Percentiles rank a stretch among this genome's conserved stretches.
Evolutionary conservation across 441 rosid species (phyloP).

Genomic region (Croton setiger): DNA sequence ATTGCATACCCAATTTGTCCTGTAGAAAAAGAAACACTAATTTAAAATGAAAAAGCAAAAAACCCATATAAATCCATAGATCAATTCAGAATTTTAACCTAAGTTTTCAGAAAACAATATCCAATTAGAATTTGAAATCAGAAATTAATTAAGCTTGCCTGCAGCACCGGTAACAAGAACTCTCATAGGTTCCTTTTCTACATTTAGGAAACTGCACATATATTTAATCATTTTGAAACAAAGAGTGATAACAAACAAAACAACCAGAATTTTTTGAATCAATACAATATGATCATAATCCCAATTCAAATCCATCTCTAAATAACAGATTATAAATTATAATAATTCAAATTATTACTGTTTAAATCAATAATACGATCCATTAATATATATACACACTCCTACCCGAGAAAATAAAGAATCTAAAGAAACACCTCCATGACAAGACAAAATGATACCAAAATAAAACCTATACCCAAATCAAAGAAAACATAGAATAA

Average conservation of each 20-base stretch:
- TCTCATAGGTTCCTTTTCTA: conserved; percentile 58
- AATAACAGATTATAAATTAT: neutral
- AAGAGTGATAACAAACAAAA: conserved; percentile 40
- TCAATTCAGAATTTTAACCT: neutral
- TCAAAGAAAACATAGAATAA: neutral
- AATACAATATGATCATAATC: conserved; percentile 30
- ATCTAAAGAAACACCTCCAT: conserved; percentile 14
- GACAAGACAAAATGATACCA: conserved; percentile 28
- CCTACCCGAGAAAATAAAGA: conserved; percentile 2
- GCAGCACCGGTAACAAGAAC: conserved; percentile 77
- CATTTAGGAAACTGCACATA: conserved; percentile 46
- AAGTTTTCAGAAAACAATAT: neutral
- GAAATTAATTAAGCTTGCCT: conserved; percentile 38
- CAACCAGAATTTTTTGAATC: conserved; percentile 50
- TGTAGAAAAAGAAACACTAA: conserved; percentile 40
- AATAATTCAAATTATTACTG: conserved; percentile 4
- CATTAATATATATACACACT: neutral
- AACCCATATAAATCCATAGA: neutral
- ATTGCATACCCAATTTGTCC: conserved; percentile 93
- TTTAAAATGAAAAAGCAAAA: neutral
- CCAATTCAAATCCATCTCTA: conserved; percentile 36
- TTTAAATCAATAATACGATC: conserved; percentile 13
- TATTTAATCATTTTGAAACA: conserved; percentile 56
- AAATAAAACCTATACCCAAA: conserved; percentile 21
- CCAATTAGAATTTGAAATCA: neutral